Evolutionary conservation across 345 rosid genomes (phyloP), one percentile per base, ranked within the genome.

Genomic region (Firmiana major): DNA sequence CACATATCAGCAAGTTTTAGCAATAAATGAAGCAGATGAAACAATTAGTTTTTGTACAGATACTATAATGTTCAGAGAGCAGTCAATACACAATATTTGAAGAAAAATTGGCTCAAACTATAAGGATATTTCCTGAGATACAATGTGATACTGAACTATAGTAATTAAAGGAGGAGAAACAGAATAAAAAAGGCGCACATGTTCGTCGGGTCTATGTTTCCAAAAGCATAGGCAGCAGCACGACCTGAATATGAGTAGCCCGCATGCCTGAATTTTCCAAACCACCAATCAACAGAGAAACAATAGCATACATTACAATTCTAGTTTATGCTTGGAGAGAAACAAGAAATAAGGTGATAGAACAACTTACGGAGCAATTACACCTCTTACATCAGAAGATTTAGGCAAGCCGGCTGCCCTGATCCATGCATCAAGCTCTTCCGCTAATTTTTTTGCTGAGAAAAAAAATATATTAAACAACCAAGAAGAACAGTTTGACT

Each of bases 211-310:
- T 96, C 99, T 74, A 96, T 96, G 82, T 92, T 96, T 57, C 93
- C 97, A 84, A 96, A 96, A 31, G 99, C 99, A 82, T 88, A 92
- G 15, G 99, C 98, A 70, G 99, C 99, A 70, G 99, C 98, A 54
- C 88, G 94, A 68, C 98, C 99, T 7, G 99, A 92, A 84, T 92
- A 92, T 0, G 94, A 88, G 77, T 93, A 93, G 69, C 98, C 98
- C 12, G 99, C 98, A 75, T 96, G 99, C 75, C 98, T 96, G 85
- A 42, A 79, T 34, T 76, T 24, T 68, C 75, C 76, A 42, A 42
- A 22, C 76, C 73, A 38, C 45, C 70, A 26, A 31, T 71, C 43
- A 55, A 72, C 42, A 48, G 49, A 34, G 15, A 34, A 49, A 42
- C 38, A 26, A 63, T 0, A 15, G 1, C 28, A 8, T 77, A 58